Percentiles rank a stretch among this genome's conserved stretches.
These are phyloP conservation scores for Podospora tetraspora DNA, from an alignment of 495 filamentous ascomycete genomes.

Conservation along the genomic window DNA sequence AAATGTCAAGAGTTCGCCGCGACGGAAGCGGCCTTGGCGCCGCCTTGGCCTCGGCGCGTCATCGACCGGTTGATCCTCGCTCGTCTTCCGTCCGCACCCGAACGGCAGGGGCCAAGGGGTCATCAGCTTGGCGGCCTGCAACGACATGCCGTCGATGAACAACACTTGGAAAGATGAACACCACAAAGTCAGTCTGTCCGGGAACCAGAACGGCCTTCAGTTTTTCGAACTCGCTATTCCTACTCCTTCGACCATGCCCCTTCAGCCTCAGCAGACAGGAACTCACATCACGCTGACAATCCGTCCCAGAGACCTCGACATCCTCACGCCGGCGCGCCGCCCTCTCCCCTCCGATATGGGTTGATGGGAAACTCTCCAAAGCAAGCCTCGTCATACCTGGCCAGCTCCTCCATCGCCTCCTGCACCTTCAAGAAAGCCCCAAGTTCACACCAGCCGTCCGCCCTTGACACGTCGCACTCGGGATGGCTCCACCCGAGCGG, in stretches of 20 bases:
- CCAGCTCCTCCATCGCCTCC: constrained; percentile 39
- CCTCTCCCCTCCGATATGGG: constrained; percentile 32
- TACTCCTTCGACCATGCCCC: not conserved
- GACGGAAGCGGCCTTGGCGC: constrained; percentile 12
- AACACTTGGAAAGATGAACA: not conserved
- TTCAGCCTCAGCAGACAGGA: not conserved
- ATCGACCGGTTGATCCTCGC: constrained; percentile 1
- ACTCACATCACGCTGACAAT: not conserved
- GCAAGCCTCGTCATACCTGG: constrained; percentile 51
- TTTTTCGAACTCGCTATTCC: too few species aligned
- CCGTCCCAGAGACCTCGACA: not conserved
- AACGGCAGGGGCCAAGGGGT: not conserved
- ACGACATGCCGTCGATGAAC: not conserved
- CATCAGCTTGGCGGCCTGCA: not conserved
- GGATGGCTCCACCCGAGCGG: constrained; percentile 52
- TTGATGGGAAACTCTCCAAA: constrained; percentile 42
- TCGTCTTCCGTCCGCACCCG: not conserved
- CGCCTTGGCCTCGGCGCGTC: not conserved
- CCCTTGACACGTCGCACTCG: constrained; percentile 48
- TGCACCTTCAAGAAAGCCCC: constrained; percentile 50
- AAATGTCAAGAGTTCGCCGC: constrained; percentile 20
- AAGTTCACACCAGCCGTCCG: constrained; percentile 64
- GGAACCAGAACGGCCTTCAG: not conserved
- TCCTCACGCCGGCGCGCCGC: constrained; percentile 9
- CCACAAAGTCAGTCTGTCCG: not conserved